A percentile compares a stretch with the other conserved stretches of the same genome.
Conservation (phyloP, 2,329 filamentous ascomycete species). For the Pseudogymnoascus sp. region DNA sequence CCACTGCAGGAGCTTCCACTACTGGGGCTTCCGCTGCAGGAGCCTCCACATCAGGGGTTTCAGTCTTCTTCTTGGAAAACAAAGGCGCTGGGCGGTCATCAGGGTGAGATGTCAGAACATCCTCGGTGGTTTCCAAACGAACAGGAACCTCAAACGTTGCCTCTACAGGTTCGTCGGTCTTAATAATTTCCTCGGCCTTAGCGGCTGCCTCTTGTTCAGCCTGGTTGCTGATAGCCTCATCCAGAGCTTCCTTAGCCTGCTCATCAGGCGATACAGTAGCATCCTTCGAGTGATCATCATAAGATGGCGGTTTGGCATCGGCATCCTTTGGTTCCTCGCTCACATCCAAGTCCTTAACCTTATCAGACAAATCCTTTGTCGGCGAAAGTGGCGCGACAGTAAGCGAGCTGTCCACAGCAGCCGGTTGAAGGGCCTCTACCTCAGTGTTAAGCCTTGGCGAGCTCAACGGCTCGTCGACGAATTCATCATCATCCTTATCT, state of each 20-base stretch:
- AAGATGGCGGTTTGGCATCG: slow-evolving; percentile 19
- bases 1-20: neutral
- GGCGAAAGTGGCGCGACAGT: slow-evolving; percentile 52
- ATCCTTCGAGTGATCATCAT: slow-evolving; percentile 14
- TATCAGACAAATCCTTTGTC: slow-evolving; percentile 32
- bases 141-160: slow-evolving; percentile 10
- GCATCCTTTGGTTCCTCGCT: slow-evolving; percentile 23
- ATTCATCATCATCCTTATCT: slow-evolving; percentile 61
- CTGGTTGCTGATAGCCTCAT: slow-evolving; percentile 22
- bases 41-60: slow-evolving; percentile 10
- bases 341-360: slow-evolving; percentile 23
- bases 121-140: neutral
- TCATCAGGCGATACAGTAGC: slow-evolving; percentile 12
- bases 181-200: slow-evolving; percentile 11
- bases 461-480: slow-evolving; percentile 70
- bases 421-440: slow-evolving; percentile 46
- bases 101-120: slow-evolving; percentile 44
- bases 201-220: slow-evolving; percentile 9
- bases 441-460: slow-evolving; percentile 57
- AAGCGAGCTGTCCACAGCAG: slow-evolving; percentile 48
- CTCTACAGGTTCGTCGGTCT: slow-evolving; percentile 8
- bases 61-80: slow-evolving; percentile 40
- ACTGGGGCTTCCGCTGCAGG: neutral
- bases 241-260: slow-evolving; percentile 17
- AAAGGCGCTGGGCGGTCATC: slow-evolving; percentile 64